Conservation (phyloP, 805 yeast genomes). For the Jamesozyma spencerorum region DNA sequence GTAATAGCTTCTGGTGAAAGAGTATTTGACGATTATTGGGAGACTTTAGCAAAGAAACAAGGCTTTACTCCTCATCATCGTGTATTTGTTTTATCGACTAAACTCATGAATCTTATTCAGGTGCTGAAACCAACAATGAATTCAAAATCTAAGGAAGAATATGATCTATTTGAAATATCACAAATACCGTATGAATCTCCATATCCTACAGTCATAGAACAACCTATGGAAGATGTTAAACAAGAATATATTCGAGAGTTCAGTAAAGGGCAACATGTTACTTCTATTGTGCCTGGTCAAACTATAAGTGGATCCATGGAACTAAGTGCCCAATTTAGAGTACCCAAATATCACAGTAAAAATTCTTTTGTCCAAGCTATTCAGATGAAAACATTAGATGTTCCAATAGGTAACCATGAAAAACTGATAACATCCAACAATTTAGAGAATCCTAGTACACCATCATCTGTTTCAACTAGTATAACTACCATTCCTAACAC, state of each 20-base stretch:
- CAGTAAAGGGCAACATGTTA: slow-evolving; percentile 20
- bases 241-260: slow-evolving; percentile 18
- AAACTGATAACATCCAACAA: neutral
- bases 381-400: slow-evolving; percentile 21
- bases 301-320: slow-evolving; percentile 27
- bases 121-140: slow-evolving; percentile 11
- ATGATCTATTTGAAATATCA: slow-evolving; percentile 2
- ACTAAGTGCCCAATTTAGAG: slow-evolving; percentile 23
- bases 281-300: slow-evolving; percentile 25
- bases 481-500: neutral
- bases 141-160: neutral
- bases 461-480: neutral
- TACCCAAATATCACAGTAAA: slow-evolving; percentile 29
- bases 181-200: slow-evolving; percentile 15
- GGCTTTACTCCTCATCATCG: slow-evolving; percentile 39
- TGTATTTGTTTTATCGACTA: slow-evolving; percentile 28
- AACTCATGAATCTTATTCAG: slow-evolving; percentile 8
- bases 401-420: slow-evolving; percentile 19
- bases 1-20: slow-evolving; percentile 39
- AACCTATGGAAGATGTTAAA: slow-evolving; percentile 19
- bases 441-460: neutral
- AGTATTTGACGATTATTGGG: slow-evolving; percentile 51
- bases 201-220: slow-evolving; percentile 20
- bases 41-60: slow-evolving; percentile 33
- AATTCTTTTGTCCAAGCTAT: slow-evolving; percentile 25